These are phyloP conservation scores for Russula brevipes DNA, from an alignment of 768 basidiomycete genomes.

Conservation along the genomic window DNA sequence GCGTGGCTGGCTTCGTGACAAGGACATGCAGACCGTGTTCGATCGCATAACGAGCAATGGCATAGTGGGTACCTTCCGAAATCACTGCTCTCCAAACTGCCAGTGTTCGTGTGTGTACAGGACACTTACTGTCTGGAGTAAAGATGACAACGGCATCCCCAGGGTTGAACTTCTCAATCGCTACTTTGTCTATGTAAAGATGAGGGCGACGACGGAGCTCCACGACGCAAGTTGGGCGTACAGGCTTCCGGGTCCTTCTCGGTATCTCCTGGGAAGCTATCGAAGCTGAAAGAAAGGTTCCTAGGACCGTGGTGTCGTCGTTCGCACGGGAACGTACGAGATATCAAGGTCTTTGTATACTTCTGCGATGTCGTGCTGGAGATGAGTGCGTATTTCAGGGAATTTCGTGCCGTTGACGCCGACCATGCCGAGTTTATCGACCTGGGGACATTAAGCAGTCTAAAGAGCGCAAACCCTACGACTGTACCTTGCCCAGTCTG, in stretches of 20 bases:
- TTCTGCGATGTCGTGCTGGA: slow-evolving; percentile 73
- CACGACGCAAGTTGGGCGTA: slow-evolving; percentile 36
- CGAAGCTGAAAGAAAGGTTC: slow-evolving; percentile 49
- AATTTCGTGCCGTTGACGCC: slow-evolving; percentile 87
- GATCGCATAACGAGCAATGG: slow-evolving; percentile 82
- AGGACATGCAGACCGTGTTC: slow-evolving; percentile 83
- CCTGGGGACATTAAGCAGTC: slow-evolving; percentile 35
- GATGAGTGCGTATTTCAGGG: slow-evolving; percentile 76
- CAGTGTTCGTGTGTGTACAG: neutral
- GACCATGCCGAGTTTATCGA: slow-evolving; percentile 77
- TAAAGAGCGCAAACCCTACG: slow-evolving; percentile 16
- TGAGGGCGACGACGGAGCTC: slow-evolving; percentile 3
- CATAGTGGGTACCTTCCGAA: slow-evolving; percentile 70
- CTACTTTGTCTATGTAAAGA: slow-evolving; percentile 58
- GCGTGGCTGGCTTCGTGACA: slow-evolving; percentile 89
- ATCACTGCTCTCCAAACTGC: neutral
- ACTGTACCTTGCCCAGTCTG: slow-evolving; percentile 65
- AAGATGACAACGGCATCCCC: slow-evolving; percentile 92
- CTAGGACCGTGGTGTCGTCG: neutral
- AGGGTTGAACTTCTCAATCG: slow-evolving; percentile 69
- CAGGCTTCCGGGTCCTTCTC: slow-evolving; percentile 75
- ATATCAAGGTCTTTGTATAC: slow-evolving; percentile 87
- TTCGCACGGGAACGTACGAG: slow-evolving; percentile 43
- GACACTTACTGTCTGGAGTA: slow-evolving; percentile 75
- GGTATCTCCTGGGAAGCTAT: slow-evolving; percentile 69